These are phyloP conservation scores for Malania oleifera DNA, from an alignment of 164 flowering plant genomes.

Conservation along the genomic window DNA sequence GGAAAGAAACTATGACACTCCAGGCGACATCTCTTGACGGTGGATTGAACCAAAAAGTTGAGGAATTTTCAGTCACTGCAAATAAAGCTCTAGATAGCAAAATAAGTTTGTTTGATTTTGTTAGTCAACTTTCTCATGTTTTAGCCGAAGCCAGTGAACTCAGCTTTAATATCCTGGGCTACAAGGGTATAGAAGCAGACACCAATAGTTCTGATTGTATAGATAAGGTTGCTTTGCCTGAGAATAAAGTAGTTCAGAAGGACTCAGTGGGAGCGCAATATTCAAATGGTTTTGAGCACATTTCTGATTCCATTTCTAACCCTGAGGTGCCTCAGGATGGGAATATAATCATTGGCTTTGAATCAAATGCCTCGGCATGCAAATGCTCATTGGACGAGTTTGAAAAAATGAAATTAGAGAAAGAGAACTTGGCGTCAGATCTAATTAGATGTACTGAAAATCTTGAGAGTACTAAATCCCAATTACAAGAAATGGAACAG, in stretches of 20 bases:
- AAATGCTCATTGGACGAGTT: conserved; percentile 56
- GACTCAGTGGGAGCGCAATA: conserved; percentile 43
- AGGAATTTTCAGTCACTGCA: conserved; percentile 47
- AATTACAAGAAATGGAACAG: conserved; percentile 65
- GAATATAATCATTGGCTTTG: conserved; percentile 39
- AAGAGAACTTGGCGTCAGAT: conserved; percentile 49
- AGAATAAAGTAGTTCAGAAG: conserved; percentile 47
- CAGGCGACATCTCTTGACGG: conserved; percentile 37
- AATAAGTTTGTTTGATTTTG: conserved; percentile 43
- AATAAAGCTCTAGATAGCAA: conserved; percentile 33
- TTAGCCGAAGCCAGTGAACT: conserved; percentile 52
- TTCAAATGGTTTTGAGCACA: conserved; percentile 42
- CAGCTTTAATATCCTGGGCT: conserved; percentile 44
- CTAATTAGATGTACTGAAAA: conserved; percentile 52
- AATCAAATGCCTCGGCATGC: conserved; percentile 28
- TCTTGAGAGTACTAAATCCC: conserved; percentile 53
- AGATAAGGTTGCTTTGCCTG: conserved; percentile 82
- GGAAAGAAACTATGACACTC: conserved; percentile 53
- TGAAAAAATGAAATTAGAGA: conserved; percentile 62
- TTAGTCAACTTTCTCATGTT: conserved; percentile 65
- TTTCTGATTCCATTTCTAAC: conserved; percentile 53
- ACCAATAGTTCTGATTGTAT: conserved; percentile 60
- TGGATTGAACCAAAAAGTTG: conserved; percentile 37
- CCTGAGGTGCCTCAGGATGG: conserved; percentile 65
- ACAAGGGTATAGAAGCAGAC: conserved; percentile 49